Conservation (phyloP, 192 early-diverging fungal genomes). For the Linnemannia elongata region DNA sequence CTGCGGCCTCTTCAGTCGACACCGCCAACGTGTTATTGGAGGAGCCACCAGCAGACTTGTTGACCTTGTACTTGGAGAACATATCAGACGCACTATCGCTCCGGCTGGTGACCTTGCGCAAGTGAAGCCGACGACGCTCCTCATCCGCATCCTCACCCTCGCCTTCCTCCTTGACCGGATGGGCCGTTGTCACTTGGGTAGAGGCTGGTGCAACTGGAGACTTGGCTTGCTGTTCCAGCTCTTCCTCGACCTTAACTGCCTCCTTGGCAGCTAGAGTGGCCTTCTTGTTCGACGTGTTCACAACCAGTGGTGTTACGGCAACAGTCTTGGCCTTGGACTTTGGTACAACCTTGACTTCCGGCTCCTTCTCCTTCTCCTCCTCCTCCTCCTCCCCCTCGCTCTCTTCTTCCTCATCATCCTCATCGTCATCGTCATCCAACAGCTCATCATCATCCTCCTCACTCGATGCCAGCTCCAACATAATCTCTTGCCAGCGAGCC, state of each 20-base stretch:
- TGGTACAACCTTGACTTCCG: background rate
- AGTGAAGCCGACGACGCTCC: conserved; percentile 21
- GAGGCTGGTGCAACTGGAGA: background rate
- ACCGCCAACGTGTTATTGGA: background rate
- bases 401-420: conserved; percentile 15
- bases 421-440: conserved; percentile 41
- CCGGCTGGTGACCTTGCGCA: conserved; percentile 22
- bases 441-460: conserved; percentile 45
- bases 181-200: background rate
- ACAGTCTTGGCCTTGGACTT: background rate
- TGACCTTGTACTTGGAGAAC: conserved; percentile 54
- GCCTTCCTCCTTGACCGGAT: background rate
- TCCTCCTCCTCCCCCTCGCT: conserved; percentile 4
- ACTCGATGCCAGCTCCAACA: conserved; percentile 52
- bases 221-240: background rate
- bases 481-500: conserved; percentile 46
- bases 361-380: conserved; percentile 16
- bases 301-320: background rate
- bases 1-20: background rate
- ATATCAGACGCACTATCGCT: conserved; percentile 36
- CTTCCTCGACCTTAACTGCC: background rate
- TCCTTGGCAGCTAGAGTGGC: background rate
- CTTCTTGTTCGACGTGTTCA: background rate
- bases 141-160: conserved; percentile 17
- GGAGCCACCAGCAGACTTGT: background rate